Percentiles rank a stretch among this genome's conserved stretches.
Evolutionary conservation across 2,329 filamentous ascomycete genomes (phyloP).

Genomic region (Rutstroemia sp.): DNA sequence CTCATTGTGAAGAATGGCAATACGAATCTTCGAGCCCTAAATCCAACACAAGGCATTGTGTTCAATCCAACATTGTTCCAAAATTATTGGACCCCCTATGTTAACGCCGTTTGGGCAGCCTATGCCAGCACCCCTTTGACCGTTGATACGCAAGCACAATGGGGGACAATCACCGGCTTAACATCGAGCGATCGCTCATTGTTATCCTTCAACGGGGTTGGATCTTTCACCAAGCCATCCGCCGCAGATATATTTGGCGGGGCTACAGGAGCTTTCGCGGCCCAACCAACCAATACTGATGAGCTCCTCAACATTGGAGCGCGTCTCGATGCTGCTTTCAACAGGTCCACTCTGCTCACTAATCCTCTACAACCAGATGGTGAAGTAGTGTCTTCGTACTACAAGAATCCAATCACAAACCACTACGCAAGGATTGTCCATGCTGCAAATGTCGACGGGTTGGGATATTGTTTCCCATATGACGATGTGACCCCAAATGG

Average conservation of each 20-base stretch:
- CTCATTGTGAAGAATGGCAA: constrained; percentile 31
- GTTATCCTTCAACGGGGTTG: constrained; percentile 35
- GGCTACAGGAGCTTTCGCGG: constrained; percentile 52
- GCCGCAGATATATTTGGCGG: constrained; percentile 59
- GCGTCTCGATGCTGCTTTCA: constrained; percentile 68
- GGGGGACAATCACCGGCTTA: constrained; percentile 45
- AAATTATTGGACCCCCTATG: constrained; percentile 38
- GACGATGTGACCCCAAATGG: constrained; percentile 56
- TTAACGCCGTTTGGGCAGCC: constrained; percentile 37
- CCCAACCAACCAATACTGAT: constrained; percentile 16
- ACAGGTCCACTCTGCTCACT: constrained; percentile 60
- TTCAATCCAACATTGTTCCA: constrained; percentile 35
- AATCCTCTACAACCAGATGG: constrained; percentile 45
- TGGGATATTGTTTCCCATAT: constrained; percentile 65
- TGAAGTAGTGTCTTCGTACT: constrained; percentile 42
- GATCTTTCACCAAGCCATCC: constrained; percentile 47
- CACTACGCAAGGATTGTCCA: constrained; percentile 62
- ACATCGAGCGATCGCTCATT: constrained; percentile 16
- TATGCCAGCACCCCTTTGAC: constrained; percentile 37
- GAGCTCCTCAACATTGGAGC: constrained; percentile 58
- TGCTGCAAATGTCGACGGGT: constrained; percentile 47
- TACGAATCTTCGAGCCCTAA: constrained; percentile 35
- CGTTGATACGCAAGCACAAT: constrained; percentile 58
- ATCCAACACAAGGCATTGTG: constrained; percentile 31
- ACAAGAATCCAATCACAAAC: constrained; percentile 49